Evolutionary conservation across 2,329 filamentous ascomycete species (phyloP).

Genomic region (Stagonosporopsis rhizophila): DNA sequence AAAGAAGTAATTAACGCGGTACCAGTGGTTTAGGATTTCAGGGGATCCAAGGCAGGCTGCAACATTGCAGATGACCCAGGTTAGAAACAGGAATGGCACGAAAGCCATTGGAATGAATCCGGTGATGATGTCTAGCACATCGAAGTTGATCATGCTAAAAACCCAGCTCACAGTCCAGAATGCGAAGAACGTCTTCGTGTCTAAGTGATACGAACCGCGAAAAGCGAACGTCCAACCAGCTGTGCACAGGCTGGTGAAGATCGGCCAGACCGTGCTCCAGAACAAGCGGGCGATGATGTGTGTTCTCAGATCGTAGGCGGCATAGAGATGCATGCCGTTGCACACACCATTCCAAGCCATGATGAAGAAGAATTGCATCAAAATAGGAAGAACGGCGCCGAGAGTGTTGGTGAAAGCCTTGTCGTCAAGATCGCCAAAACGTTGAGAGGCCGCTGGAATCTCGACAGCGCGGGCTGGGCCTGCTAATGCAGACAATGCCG

Average conservation of each 20-base stretch:
- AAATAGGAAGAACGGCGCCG: constrained; percentile 52
- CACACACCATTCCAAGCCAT: constrained; percentile 54
- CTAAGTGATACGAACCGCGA: constrained; percentile 14
- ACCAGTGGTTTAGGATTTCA: constrained; percentile 12
- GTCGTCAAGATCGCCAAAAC: constrained; percentile 10
- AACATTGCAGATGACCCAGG: constrained; percentile 18
- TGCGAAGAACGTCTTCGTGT: constrained; percentile 24
- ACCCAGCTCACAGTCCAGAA: constrained; percentile 22
- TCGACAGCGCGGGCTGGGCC: constrained; percentile 12
- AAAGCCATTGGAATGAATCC: constrained; percentile 15
- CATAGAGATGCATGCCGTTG: constrained; percentile 18
- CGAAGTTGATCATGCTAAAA: constrained; percentile 17
- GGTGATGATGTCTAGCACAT: constrained; percentile 18
- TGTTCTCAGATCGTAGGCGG: constrained; percentile 19
- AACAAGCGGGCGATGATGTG: constrained; percentile 22
- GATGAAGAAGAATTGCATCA: constrained; percentile 59
- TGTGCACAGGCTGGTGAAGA: constrained; percentile 19
- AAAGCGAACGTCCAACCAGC: constrained; percentile 22
- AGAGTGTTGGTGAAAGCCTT: constrained; percentile 48
- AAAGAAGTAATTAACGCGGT: constrained; percentile 17
- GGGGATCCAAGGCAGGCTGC: constrained; percentile 3
- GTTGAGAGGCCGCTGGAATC: constrained; percentile 7
- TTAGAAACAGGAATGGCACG: constrained; percentile 11
- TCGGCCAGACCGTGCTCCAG: constrained; percentile 16
- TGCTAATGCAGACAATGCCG: constrained; percentile 10